Evolutionary conservation across 2,329 filamentous ascomycete genomes (phyloP), one percentile per base, ranked within the genome.

Genomic region (Cercospora sp.): DNA sequence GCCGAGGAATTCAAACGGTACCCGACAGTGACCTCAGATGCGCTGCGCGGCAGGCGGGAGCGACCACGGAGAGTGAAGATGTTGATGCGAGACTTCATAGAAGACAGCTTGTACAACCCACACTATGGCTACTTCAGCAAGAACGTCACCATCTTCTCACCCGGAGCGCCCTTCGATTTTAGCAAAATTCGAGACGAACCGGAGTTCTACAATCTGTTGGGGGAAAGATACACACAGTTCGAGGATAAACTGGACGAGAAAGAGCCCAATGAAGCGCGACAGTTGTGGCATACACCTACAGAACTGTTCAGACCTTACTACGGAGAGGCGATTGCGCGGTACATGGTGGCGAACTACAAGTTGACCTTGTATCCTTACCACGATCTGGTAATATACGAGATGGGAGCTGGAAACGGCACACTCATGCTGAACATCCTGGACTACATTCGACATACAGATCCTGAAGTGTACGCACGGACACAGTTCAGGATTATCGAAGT

Each of bases 381-480:
- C 80, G 95, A 99, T 80, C 87, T 99, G 63, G 92, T 97, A 75
- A 96, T 99, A 79, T 99, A 97, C 86, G 95, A 99, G 80, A 97
- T 99, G 91, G 95, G 95, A 63, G 95, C 95, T 45, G 95, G 95
- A 75, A 94, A 97, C 75, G 95, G 95, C 70, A 99, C 96, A 0
- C 87, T 99, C 78, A 99, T 99, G 95, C 86, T 95, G 78, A 99
- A 99, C 80, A 94, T 99, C 67, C 86, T 99, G 69, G 94, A 99
- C 84, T 97, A 96, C 80, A 97, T 99, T 79, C 91, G 94, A 70
- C 90, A 92, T 72, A 86, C 90, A 55, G 92, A 98, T 75, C 93
- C 94, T 0, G 91, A 94, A 72, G 94, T 99, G 33, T 99, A 99
- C 81, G 90, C 91, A 75, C 89, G 95, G 67, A 99, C 95, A 5